These are phyloP conservation scores for Capronia coronata DNA, from an alignment of 2,329 filamentous ascomycete species.

Conservation along the genomic window DNA sequence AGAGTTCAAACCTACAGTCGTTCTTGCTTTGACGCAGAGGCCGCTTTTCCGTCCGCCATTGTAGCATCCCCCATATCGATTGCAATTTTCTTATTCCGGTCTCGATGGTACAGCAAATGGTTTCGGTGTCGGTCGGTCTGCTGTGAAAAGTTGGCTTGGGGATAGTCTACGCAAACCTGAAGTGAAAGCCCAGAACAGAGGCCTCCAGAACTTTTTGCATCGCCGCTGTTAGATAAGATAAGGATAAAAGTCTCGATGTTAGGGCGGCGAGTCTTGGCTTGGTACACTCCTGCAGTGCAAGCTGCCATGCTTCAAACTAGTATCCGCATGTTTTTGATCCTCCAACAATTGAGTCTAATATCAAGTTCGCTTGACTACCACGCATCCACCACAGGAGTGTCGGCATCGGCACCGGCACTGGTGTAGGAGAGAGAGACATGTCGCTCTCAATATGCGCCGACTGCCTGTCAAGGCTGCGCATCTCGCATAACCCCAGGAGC, in stretches of 20 bases:
- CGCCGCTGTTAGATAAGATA: slow-evolving; percentile 2
- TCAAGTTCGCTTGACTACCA: not conserved
- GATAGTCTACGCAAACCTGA: too few species aligned
- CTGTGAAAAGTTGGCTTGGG: not conserved
- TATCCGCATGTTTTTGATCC: not conserved
- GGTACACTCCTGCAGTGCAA: not conserved
- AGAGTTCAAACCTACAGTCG: slow-evolving; percentile 35
- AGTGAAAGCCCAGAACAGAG: too few species aligned
- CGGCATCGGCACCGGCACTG: not conserved
- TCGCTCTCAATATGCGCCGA: slow-evolving; percentile 21
- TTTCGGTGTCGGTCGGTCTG: too few species aligned
- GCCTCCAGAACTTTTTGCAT: not conserved
- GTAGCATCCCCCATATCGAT: slow-evolving; percentile 5
- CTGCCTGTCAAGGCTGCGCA: slow-evolving; percentile 21
- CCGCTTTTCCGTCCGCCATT: slow-evolving; percentile 9
- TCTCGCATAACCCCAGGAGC: not conserved
- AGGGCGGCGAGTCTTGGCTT: not conserved
- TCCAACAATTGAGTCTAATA: not conserved
- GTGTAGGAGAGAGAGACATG: slow-evolving; percentile 8
- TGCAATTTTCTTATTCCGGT: too few species aligned
- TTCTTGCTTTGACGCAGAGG: slow-evolving; percentile 32
- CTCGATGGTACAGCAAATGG: too few species aligned
- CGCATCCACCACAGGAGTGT: not conserved
- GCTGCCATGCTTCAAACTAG: not conserved
- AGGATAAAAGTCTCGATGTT: too few species aligned